Evolutionary conservation across 2,329 filamentous ascomycete genomes (phyloP).

Genomic region (Aspergillus glaucus): DNA sequence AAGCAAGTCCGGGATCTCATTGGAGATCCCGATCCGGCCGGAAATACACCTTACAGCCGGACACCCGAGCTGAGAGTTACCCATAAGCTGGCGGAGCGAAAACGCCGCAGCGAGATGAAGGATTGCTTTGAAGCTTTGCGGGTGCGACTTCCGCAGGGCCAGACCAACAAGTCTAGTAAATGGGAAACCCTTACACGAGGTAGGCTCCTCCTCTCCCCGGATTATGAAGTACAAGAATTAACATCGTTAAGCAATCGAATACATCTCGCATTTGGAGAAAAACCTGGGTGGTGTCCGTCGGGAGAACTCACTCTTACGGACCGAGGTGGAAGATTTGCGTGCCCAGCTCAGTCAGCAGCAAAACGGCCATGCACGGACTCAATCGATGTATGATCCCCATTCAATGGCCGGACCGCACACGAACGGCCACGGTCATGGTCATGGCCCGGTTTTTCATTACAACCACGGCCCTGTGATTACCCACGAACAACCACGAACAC

Average conservation of each 20-base stretch:
- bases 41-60: slow-evolving; percentile 43
- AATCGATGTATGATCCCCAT: slow-evolving; percentile 31
- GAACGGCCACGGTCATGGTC: slow-evolving; percentile 30
- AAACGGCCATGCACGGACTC: slow-evolving; percentile 25
- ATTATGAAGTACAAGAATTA: slow-evolving; percentile 1
- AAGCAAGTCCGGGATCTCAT: slow-evolving; percentile 44
- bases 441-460: slow-evolving; percentile 25
- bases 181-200: slow-evolving; percentile 47
- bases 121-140: slow-evolving; percentile 45
- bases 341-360: slow-evolving; percentile 34
- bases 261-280: slow-evolving; percentile 41
- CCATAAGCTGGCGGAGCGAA: slow-evolving; percentile 46
- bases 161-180: slow-evolving; percentile 48
- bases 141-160: slow-evolving; percentile 38
- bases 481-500: slow-evolving; percentile 40
- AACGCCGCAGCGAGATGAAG: slow-evolving; percentile 49
- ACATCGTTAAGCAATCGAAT: slow-evolving; percentile 39
- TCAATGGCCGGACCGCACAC: slow-evolving; percentile 26
- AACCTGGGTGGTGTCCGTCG: slow-evolving; percentile 31
- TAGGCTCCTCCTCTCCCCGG: slow-evolving; percentile 14
- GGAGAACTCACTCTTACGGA: slow-evolving; percentile 32
- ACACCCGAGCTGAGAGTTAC: slow-evolving; percentile 46
- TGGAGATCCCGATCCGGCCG: slow-evolving; percentile 38
- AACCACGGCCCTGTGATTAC: slow-evolving; percentile 20
- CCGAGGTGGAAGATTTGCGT: slow-evolving; percentile 34